A percentile compares a stretch with the other conserved stretches of the same genome.
Evolutionary conservation across 768 basidiomycete species (phyloP).

Genomic region (Lactarius pseudohatsudake): DNA sequence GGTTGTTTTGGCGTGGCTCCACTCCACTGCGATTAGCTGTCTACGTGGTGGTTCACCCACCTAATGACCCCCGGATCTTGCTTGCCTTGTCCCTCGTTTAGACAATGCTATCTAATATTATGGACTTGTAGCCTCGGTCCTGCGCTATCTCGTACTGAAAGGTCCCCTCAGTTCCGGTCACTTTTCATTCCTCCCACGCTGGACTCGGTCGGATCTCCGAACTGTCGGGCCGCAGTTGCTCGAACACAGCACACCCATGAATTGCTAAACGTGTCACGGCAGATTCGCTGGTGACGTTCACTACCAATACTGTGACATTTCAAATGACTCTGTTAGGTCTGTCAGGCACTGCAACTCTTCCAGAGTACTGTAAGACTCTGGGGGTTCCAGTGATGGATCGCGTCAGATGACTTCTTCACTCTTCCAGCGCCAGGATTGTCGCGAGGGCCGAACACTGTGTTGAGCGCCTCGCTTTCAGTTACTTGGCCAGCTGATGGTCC

Average conservation of each 20-base stretch:
- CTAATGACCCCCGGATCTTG: neutral
- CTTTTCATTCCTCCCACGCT: conserved; percentile 6
- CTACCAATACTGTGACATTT: neutral
- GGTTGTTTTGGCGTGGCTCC: neutral
- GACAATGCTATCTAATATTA: neutral
- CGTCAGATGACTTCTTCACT: neutral
- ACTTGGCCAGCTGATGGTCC: neutral
- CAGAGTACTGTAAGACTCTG: conserved; percentile 1
- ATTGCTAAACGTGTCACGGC: neutral
- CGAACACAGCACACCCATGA: neutral
- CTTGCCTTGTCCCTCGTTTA: neutral
- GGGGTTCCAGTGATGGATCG: neutral
- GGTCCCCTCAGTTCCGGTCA: neutral
- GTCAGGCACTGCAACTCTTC: neutral
- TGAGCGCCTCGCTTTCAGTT: neutral
- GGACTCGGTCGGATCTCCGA: neutral
- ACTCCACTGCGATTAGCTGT: neutral
- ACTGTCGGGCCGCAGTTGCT: neutral
- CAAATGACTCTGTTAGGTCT: neutral
- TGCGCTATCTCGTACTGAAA: conserved; percentile 1
- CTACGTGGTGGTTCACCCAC: neutral
- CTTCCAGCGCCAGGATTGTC: neutral
- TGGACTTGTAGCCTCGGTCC: neutral
- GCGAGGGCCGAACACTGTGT: neutral
- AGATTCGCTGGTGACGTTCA: conserved; percentile 6